These are phyloP conservation scores for Lunasporangiospora selenospora DNA, from an alignment of 192 early-diverging fungal species.

Conservation along the genomic window DNA sequence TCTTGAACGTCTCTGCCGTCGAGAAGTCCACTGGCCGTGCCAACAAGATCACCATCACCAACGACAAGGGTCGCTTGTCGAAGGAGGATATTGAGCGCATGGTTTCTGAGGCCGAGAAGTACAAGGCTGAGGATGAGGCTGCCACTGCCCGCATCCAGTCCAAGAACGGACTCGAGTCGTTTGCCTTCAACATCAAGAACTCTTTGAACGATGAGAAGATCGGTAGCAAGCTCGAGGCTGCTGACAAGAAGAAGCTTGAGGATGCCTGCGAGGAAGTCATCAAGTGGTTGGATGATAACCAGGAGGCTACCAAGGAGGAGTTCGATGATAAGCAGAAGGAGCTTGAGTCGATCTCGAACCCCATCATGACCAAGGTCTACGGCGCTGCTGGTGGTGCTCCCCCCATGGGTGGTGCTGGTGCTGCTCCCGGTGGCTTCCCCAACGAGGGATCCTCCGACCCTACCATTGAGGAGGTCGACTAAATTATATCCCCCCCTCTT, in stretches of 20 bases:
- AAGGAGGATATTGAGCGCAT: slow-evolving; percentile 99
- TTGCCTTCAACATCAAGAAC: slow-evolving; percentile 98
- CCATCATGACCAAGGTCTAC: slow-evolving; percentile 98
- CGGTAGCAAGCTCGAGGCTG: slow-evolving; percentile 77
- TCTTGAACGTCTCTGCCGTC: slow-evolving; percentile 92
- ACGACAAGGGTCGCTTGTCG: slow-evolving; percentile 97
- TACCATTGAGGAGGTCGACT: slow-evolving; percentile 80
- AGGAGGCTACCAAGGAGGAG: slow-evolving; percentile 98
- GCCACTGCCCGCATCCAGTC: slow-evolving; percentile 89
- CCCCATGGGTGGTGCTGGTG: slow-evolving; percentile 71
- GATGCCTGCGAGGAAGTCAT: slow-evolving; percentile 89
- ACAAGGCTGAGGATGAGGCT: slow-evolving; percentile 94
- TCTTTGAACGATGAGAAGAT: slow-evolving; percentile 80
- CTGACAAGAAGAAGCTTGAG: slow-evolving; percentile 89
- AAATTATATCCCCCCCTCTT: slow-evolving; percentile 45
- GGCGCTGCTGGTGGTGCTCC: slow-evolving; percentile 74
- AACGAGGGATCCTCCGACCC: slow-evolving; percentile 62
- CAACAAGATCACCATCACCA: slow-evolving; percentile 99
- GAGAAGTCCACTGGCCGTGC: slow-evolving; percentile 95
- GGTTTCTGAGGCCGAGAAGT: slow-evolving; percentile 63
- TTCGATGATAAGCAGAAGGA: slow-evolving; percentile 95
- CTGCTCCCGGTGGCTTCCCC: slow-evolving; percentile 82
- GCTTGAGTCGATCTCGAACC: slow-evolving; percentile 92
- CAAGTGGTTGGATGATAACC: slow-evolving; percentile 93
- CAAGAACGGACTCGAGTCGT: slow-evolving; percentile 96